Base-by-base conservation (phyloP, 1,284 basidiomycete genomes). In the Sanguinoderma infundibulare region DNA sequence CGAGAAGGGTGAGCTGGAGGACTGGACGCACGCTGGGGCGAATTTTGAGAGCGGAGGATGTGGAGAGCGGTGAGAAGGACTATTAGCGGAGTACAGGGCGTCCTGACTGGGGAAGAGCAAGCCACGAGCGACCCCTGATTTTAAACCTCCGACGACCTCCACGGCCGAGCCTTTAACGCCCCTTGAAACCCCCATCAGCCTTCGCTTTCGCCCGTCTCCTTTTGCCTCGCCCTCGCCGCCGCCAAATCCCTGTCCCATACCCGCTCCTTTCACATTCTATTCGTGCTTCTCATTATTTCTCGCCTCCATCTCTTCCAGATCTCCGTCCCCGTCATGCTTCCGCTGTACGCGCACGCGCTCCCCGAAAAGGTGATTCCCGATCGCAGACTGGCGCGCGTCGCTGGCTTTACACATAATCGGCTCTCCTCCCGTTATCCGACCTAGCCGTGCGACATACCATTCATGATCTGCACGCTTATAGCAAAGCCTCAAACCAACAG, bases 121-220 rank as follows among this genome's bases (percentile, higher is more conserved):
- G 57, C 81, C 84, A 82, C 77, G 83, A 82, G 81, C 81, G 79
- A 80, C 83, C 86, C 84, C 81, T 79, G 74, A 79, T 79, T 75
- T 75, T 71, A 61, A 70, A 67, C 62, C 69, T 69, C 72, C 72
- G 72, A 69, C 70, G 66, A 54, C 69, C 61, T 62, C 53, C 63
- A 55, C 67, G 63, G 65, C 67, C 66, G 59, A 59, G 62, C 62
- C 67, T 62, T 57, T 55, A 58, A 61, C 65, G 67, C 67, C 69
- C 69, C 70, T 72, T 72, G 68, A 68, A 69, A 71, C 71, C 57
- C 61, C 57, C 56, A 64, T 67, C 62, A 58, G 38, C 53, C 60
- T 63, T 62, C 60, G 58, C 65, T 59, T 55, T 60, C 60, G 60
- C 60, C 64, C 59, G 67, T 55, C 62, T 62, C 59, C 64, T 71